Evolutionary conservation across 495 filamentous ascomycete species (phyloP), one percentile per base, ranked within the genome.

Genomic region (Pseudevernia furfuracea): DNA sequence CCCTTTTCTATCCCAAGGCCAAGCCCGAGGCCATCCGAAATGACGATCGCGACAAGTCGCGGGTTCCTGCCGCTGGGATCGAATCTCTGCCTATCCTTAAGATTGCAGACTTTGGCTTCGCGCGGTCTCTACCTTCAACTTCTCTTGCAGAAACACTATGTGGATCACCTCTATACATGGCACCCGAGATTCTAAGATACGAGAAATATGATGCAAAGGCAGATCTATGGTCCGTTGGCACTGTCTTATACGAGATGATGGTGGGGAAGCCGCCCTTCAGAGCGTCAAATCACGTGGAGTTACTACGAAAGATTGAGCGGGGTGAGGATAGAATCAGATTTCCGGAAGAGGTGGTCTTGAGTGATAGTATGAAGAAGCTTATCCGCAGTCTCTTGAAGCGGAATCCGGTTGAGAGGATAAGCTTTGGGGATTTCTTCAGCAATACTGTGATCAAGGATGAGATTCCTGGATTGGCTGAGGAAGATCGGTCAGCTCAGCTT

Each of bases 131-230:
- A 56, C 92, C 93, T 10, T 82, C 88, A 14, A 92, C 93, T 1
- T 90, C 93, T 3, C 79, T 98, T 52, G 94, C 94, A 11, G 94
- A 98, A 72, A 98, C 94, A 4, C 81, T 98, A 9, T 98, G 94
- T 74, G 94, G 94, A 39, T 98, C 94, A n/a, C 94, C 94, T 19
- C 81, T 98, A 32, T 98, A 98, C 75, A 98, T 98, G 94, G 94
- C 94, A 1, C 94, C 94, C 3, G 94, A 98, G 75, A 98, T 98
- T 64, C 83, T 98, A 49, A 86, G 92, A 49, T 98, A 97, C 69
- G 92, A 98, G 72, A 92, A 92, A 73, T 98, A 98, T 74, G 93
- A 96, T 77, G 91, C 92, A 53, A 95, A 92, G 72, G 94, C 92
- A 48, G 94, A 98, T 79, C 77, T 98, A 43, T 98, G 94, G 94